A percentile compares a stretch with the other conserved stretches of the same genome.
Evolutionary conservation across 2,329 filamentous ascomycete genomes (phyloP).

Genomic region (Metarhizium sp.): DNA sequence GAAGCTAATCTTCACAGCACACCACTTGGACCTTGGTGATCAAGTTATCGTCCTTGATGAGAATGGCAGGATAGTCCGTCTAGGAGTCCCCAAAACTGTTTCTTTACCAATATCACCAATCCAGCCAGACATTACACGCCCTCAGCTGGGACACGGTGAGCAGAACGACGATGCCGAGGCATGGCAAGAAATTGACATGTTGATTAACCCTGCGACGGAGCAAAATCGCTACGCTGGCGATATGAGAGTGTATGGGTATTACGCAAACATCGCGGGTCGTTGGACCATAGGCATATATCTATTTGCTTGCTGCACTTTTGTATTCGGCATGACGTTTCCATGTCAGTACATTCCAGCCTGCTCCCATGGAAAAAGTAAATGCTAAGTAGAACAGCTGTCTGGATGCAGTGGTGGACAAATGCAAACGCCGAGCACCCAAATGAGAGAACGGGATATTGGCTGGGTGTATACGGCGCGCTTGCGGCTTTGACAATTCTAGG

Average conservation of each 20-base stretch:
- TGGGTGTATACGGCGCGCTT: conserved; percentile 11
- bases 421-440: conserved; percentile 10
- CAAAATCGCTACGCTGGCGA: not conserved
- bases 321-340: not conserved
- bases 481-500: conserved; percentile 1
- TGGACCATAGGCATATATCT: not conserved
- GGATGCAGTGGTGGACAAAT: conserved; percentile 16
- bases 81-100: not conserved
- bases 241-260: not conserved
- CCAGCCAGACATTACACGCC: not conserved
- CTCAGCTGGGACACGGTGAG: not conserved
- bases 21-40: not conserved
- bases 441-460: conserved; percentile 11
- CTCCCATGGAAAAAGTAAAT: too few relatives aligned
- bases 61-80: not conserved
- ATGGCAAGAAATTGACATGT: not conserved
- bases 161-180: not conserved
- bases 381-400: conserved; percentile 8
- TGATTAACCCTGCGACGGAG: not conserved
- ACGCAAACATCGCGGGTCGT: not conserved
- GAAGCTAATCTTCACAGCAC: not conserved
- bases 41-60: not conserved
- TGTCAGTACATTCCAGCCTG: not conserved
- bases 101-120: not conserved
- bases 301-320: not conserved